Percentiles rank a stretch among this genome's conserved stretches.
Conservation (phyloP, 768 basidiomycete species). For the Udeniomyces megalosporus region DNA sequence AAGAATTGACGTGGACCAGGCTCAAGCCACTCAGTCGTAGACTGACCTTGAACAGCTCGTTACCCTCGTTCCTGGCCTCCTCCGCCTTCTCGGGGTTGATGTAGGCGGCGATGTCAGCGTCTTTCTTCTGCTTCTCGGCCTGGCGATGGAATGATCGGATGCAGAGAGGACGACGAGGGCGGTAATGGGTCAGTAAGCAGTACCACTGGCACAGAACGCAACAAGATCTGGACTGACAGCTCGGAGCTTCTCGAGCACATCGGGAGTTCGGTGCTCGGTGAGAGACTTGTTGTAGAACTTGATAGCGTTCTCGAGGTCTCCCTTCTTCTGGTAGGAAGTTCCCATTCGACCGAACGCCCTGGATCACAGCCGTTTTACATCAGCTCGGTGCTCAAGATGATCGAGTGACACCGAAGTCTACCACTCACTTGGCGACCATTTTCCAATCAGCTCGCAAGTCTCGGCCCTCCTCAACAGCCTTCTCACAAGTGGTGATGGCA, state of each 20-base stretch:
- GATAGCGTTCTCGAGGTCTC: constrained; percentile 58
- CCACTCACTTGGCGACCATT: constrained; percentile 56
- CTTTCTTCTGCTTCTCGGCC: constrained; percentile 59
- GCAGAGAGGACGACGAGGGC: too few relatives aligned
- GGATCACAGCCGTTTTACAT: too few relatives aligned
- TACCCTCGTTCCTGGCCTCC: constrained; percentile 77
- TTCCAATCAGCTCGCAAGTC: constrained; percentile 86
- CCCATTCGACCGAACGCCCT: constrained; percentile 76
- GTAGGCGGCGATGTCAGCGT: constrained; percentile 66
- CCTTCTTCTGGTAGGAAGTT: constrained; percentile 64
- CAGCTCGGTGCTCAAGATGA: not conserved
- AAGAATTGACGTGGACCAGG: not conserved
- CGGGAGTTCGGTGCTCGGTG: constrained; percentile 89
- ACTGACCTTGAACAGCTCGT: constrained; percentile 62
- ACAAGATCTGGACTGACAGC: constrained; percentile 29
- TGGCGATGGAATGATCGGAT: too few relatives aligned
- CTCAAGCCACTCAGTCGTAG: not conserved
- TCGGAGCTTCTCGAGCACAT: constrained; percentile 76
- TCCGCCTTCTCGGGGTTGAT: constrained; percentile 72
- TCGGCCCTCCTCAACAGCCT: constrained; percentile 91
- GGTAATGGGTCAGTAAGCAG: too few relatives aligned
- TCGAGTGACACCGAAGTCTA: not conserved
- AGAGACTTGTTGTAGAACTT: constrained; percentile 87
- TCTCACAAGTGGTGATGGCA: constrained; percentile 77
- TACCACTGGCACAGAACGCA: too few relatives aligned